Evolutionary conservation across 352 stramenopile genomes (phyloP).

Genomic region (Globisporangium spinosum): DNA sequence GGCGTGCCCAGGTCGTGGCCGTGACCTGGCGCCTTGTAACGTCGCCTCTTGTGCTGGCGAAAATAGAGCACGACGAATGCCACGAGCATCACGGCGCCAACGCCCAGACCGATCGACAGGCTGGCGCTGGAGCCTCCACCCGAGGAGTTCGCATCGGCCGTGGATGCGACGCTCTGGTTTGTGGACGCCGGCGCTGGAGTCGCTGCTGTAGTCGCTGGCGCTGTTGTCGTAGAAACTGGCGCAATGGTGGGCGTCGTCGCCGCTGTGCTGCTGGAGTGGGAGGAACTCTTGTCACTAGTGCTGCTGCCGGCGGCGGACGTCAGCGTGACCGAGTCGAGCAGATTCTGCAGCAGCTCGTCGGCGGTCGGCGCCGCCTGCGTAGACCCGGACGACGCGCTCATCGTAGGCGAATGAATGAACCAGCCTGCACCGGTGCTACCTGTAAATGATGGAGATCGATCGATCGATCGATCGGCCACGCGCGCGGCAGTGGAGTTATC

Average conservation of each 20-base stretch:
- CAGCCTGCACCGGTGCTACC: neutral
- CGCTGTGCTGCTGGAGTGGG: neutral
- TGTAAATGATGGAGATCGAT: too few relatives aligned
- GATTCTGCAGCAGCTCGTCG: slow-evolving; percentile 21
- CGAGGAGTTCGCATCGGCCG: neutral
- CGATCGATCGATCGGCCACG: neutral
- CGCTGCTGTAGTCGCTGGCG: neutral
- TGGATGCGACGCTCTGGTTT: slow-evolving; percentile 11
- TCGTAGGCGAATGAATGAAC: neutral
- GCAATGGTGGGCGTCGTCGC: neutral
- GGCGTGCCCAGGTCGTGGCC: slow-evolving; percentile 19
- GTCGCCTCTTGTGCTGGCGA: slow-evolving; percentile 17
- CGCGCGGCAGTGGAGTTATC: neutral
- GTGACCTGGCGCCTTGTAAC: slow-evolving; percentile 1
- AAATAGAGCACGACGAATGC: slow-evolving; percentile 16
- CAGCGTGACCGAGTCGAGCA: slow-evolving; percentile 20
- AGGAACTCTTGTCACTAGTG: neutral
- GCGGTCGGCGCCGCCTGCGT: slow-evolving; percentile 5
- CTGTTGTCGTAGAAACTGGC: neutral
- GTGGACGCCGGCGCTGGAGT: neutral
- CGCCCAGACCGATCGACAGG: slow-evolving; percentile 15
- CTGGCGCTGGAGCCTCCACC: slow-evolving; percentile 1
- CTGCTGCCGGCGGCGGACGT: slow-evolving; percentile 1
- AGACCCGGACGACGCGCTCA: slow-evolving; percentile 18
- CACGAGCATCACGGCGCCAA: slow-evolving; percentile 15